phyloP scores from a whole-genome alignment of 2,329 filamentous ascomycete genomes.

The Aspergillus candidus region DNA sequence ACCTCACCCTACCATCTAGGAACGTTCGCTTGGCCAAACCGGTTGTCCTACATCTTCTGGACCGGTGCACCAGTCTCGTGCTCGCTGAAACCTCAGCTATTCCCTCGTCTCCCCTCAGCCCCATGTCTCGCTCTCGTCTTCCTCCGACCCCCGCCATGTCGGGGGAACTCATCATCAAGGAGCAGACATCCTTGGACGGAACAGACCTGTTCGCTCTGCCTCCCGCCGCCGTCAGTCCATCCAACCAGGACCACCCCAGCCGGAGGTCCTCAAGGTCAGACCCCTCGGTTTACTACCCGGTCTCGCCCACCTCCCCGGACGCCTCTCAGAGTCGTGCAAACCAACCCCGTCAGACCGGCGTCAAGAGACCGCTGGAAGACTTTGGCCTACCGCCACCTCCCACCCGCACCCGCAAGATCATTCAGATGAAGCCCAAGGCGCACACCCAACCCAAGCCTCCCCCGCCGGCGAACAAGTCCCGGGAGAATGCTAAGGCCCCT shows the following conservation, averaged over 20 bases:
- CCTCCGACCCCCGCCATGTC: slow-evolving; percentile 36
- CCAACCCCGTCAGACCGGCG: slow-evolving; percentile 25
- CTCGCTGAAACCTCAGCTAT: no score
- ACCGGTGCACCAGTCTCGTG: background rate
- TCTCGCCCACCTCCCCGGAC: slow-evolving; percentile 31
- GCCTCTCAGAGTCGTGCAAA: slow-evolving; percentile 19
- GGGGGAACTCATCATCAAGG: slow-evolving; percentile 33
- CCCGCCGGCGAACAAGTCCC: slow-evolving; percentile 19
- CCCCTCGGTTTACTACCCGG: slow-evolving; percentile 23
- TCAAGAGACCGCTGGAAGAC: slow-evolving; percentile 38
- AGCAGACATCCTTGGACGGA: slow-evolving; percentile 24
- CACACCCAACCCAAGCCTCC: slow-evolving; percentile 43
- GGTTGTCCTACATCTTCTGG: background rate
- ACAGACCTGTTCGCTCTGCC: slow-evolving; percentile 32
- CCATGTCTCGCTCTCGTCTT: slow-evolving; percentile 31
- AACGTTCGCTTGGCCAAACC: no score
- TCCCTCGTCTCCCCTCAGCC: background rate
- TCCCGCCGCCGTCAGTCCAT: slow-evolving; percentile 30
- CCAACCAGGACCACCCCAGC: slow-evolving; percentile 16
- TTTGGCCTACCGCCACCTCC: slow-evolving; percentile 88
- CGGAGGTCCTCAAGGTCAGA: slow-evolving; percentile 26
- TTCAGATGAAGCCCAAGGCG: slow-evolving; percentile 81
- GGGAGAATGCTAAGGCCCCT: slow-evolving; percentile 18
- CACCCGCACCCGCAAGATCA: slow-evolving; percentile 88
- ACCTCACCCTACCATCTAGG: no score